phyloP scores from a whole-genome alignment of 1,284 basidiomycete species.

The Ganoderma sinense region DNA sequence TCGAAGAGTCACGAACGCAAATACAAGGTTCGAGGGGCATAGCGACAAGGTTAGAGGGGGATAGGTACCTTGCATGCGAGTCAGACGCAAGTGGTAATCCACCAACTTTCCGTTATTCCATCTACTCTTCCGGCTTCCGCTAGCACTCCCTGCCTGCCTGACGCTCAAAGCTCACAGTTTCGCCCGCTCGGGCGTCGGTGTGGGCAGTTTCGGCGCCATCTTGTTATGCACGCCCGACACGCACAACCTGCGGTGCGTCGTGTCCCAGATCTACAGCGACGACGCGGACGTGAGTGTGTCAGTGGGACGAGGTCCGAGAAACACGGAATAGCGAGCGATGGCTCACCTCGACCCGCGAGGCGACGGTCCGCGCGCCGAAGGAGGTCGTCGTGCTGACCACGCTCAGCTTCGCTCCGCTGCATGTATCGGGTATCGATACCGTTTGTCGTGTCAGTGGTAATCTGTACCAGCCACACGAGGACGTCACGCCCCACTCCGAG shows the following conservation, averaged over 20 bases:
- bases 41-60: no score
- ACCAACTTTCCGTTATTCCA: no score
- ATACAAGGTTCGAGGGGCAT: no score
- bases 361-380: constrained; percentile 16
- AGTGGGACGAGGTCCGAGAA: neutral
- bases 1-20: no score
- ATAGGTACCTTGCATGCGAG: no score
- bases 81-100: no score
- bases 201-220: constrained; percentile 31
- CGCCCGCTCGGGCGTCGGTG: neutral
- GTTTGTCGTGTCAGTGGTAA: neutral
- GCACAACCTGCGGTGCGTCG: constrained; percentile 44
- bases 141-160: no score
- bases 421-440: neutral
- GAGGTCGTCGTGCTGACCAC: constrained; percentile 18
- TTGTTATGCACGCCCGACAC: constrained; percentile 53
- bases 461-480: neutral
- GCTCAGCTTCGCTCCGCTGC: constrained; percentile 17
- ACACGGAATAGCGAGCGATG: neutral
- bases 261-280: constrained; percentile 39
- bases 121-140: no score
- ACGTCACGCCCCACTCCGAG: neutral
- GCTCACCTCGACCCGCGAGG: constrained; percentile 13
- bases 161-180: neutral
- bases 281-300: neutral